Conservation (phyloP, 208 protist species). For the Paratrypanosoma confusum region DNA sequence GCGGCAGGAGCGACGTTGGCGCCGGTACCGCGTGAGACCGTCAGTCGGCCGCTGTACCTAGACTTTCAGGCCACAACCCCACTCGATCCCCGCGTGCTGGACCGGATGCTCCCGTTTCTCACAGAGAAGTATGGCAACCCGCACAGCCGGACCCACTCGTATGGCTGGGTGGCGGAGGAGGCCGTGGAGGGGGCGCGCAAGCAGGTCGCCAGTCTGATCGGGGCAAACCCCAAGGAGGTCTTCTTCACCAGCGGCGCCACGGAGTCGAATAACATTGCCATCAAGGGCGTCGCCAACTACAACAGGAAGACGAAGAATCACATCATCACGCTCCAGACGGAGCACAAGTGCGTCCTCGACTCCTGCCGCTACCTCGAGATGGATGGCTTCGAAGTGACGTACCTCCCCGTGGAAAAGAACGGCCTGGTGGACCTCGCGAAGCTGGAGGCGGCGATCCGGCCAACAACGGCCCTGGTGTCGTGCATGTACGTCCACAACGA, state of each 20-base stretch:
- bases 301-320: slow-evolving; percentile 97
- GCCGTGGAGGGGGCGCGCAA: slow-evolving; percentile 93
- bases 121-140: slow-evolving; percentile 98
- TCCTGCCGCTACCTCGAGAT: slow-evolving; percentile 95
- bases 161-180: slow-evolving; percentile 94
- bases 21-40: too few relatives aligned
- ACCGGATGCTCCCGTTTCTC: slow-evolving; percentile 98
- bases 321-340: slow-evolving; percentile 96
- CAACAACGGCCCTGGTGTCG: slow-evolving; percentile 94
- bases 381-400: slow-evolving; percentile 95
- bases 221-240: slow-evolving; percentile 95
- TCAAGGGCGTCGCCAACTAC: slow-evolving; percentile 98
- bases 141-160: slow-evolving; percentile 96
- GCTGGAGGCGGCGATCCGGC: slow-evolving; percentile 88
- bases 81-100: slow-evolving; percentile 97
- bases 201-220: slow-evolving; percentile 88
- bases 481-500: slow-evolving; percentile 99
- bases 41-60: slow-evolving; percentile 87
- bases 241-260: slow-evolving; percentile 99
- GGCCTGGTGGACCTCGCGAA: slow-evolving; percentile 92
- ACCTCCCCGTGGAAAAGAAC: slow-evolving; percentile 95
- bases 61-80: slow-evolving; percentile 94
- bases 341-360: slow-evolving; percentile 99
- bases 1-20: too few relatives aligned
- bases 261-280: slow-evolving; percentile 98